Evolutionary conservation across 2,329 filamentous ascomycete species (phyloP), one percentile per base, ranked within the genome.

Genomic region (Bertia moriformis): DNA sequence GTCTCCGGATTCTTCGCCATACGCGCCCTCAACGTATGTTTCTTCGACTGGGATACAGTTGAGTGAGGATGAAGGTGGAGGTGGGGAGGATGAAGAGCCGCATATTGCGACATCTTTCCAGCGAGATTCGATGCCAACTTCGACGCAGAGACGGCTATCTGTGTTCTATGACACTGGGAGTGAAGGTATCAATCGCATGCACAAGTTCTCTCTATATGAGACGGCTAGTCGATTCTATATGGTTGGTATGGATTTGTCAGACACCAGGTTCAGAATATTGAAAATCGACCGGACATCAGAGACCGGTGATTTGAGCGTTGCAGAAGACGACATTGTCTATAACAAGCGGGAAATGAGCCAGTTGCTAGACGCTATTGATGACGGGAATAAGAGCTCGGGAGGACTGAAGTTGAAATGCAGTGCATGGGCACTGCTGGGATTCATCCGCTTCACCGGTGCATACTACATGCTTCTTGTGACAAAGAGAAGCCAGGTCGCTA

Each of bases 381-480:
- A 96, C 54, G 91, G 91, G 0, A 98, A 96, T 57, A 88, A 84
- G 51, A 78, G 75, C 4, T 86, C 86, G 0, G 91, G 91, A 18
- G 91, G 91, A 1, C 72, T 98, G 60, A 91, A 83, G 56, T 68
- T 94, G 41, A 85, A 84, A 43, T 93, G 84, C 57, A 93, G 78
- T 42, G 86, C 84, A 3, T 98, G 89, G 91, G 91, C 91, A 2
- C 62, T 98, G 18, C 65, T 98, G 18, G 91, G 91, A 3, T 98
- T 98, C 57, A 91, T 98, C 56, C 75, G 84, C 44, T 96, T 98
- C 57, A 98, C 91, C 0, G 87, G 89, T 2, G 78, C 86, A 3
- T 95, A 93, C 57, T 98, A 98, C 57, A 96, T 98, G 88, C 70
- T 96, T 19, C 63, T 96, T 38, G 88, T 96, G 51, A 95, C 88